Conservation (phyloP, 768 basidiomycete genomes). For the Galerina marginata region DNA sequence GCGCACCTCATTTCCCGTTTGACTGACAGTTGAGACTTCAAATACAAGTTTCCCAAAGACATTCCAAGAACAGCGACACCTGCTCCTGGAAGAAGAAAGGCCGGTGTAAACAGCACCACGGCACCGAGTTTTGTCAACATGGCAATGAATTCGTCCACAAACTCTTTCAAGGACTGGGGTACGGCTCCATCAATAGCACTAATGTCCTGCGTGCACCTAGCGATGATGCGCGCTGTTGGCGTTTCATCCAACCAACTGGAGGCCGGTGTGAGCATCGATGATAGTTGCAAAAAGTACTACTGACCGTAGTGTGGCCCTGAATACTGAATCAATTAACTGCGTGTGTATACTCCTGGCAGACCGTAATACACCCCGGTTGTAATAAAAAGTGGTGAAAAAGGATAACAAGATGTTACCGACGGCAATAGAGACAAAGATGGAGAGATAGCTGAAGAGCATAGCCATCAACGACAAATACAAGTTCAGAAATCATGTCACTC, state of each 20-base stretch:
- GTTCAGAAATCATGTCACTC: constrained; percentile 24
- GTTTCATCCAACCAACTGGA: constrained; percentile 38
- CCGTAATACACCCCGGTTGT: not conserved
- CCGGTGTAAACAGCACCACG: constrained; percentile 46
- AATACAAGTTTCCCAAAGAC: constrained; percentile 45
- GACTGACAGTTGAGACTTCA: constrained; percentile 47
- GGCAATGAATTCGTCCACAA: constrained; percentile 33
- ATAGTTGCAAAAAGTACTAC: constrained; percentile 1
- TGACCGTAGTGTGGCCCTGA: constrained; percentile 21
- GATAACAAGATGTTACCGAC: not conserved
- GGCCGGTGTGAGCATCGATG: not conserved
- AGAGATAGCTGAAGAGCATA: not conserved
- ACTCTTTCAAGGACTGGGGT: constrained; percentile 29
- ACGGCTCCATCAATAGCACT: constrained; percentile 50
- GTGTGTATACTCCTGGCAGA: constrained; percentile 31
- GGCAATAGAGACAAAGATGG: not conserved
- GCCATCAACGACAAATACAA: not conserved
- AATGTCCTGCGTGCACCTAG: constrained; percentile 34
- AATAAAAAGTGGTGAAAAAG: not conserved
- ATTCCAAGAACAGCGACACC: constrained; percentile 47
- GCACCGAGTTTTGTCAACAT: constrained; percentile 47
- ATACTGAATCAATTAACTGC: constrained; percentile 17
- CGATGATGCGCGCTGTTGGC: constrained; percentile 20
- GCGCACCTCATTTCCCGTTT: constrained; percentile 44
- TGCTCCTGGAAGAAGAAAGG: constrained; percentile 49